These are phyloP conservation scores for Mycena indigotica DNA, from an alignment of 768 basidiomycete species.

Conservation along the genomic window DNA sequence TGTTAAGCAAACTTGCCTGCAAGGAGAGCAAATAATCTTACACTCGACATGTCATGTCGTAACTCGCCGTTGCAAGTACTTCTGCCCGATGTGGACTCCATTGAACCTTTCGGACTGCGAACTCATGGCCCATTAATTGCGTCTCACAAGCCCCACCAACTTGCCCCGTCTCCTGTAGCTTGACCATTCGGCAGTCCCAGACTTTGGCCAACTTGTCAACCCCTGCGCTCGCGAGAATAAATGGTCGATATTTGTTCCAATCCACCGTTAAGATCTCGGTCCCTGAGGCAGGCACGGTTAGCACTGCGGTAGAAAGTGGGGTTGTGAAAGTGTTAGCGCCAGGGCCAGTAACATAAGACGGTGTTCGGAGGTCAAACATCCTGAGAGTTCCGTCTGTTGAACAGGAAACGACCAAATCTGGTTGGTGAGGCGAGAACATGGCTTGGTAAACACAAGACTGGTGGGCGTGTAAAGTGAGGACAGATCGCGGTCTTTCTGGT, in stretches of 20 bases:
- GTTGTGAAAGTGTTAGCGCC: conserved; percentile 60
- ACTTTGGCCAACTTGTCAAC: conserved; percentile 77
- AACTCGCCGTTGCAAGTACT: conserved; percentile 67
- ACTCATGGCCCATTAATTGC: conserved; percentile 82
- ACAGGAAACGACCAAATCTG: conserved; percentile 78
- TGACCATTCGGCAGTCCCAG: conserved; percentile 89
- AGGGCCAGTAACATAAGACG: conserved; percentile 57
- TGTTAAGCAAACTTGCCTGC: neutral
- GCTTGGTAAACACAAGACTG: conserved; percentile 86
- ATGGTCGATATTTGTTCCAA: conserved; percentile 91
- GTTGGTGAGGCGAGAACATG: conserved; percentile 89
- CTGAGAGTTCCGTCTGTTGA: conserved; percentile 86
- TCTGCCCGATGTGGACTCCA: conserved; percentile 84
- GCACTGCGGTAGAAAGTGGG: conserved; percentile 68
- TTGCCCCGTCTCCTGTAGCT: conserved; percentile 51
- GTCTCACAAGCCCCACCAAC: conserved; percentile 75
- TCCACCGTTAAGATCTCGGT: conserved; percentile 82
- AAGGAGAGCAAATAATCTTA: conserved; percentile 44
- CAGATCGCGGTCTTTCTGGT: conserved; percentile 76
- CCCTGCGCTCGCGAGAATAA: conserved; percentile 73
- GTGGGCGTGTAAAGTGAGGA: conserved; percentile 84
- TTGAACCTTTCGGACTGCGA: conserved; percentile 84
- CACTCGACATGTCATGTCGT: conserved; percentile 96
- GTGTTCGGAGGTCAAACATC: conserved; percentile 78
- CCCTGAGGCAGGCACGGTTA: conserved; percentile 77